Evolutionary conservation across 2,329 filamentous ascomycete genomes (phyloP), one percentile per base, ranked within the genome.

Genomic region (Colletotrichum sp.): DNA sequence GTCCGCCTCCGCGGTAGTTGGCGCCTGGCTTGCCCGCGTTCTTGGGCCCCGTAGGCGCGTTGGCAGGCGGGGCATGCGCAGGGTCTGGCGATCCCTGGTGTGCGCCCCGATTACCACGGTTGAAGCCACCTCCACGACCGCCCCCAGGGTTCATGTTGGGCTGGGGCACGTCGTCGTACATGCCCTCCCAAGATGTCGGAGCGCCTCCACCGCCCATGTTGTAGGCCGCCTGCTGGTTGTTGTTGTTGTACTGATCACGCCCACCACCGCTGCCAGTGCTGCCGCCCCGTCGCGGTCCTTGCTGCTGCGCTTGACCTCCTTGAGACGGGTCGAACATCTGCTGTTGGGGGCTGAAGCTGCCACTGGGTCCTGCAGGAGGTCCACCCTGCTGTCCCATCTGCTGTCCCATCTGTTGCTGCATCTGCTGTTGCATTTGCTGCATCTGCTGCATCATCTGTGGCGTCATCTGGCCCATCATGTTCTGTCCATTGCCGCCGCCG

Each of bases 161-260:
- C 82, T 96, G 95, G 18, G 96, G 96, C 3, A 96, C 95, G 83
- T 98, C 96, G 83, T 99, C 96, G 84, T 98, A 99, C 96, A 98
- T 98, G 81, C 96, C 96, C 84, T 99, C 96, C 96, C 96, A 98
- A 55, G 94, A 96, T 28, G 95, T 95, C n/a, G 94, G 94, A 18
- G 92, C 92, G 60, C 92, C 87, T 49, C 86, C 90, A 81, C 84
- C 89, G 83, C 74, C 82, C 78, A 84, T 83, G 67, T 81, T 82
- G 73, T 85, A 86, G 59, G 78, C 80, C 12, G 75, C 76, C 28
- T 78, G 77, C 28, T 79, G n/a, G 12, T 52, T 52, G n/a, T 52
- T 52, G n/a, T 52, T 52, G 44, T 52, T 52, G 73, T 76, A 77
- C 49, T 82, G 81, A 69, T 83, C 81, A 30, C 82, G 83, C 52